Percentiles rank a stretch among this genome's conserved stretches.
phyloP scores from a whole-genome alignment of 208 protist genomes.

The Trypanosoma lewisi region DNA sequence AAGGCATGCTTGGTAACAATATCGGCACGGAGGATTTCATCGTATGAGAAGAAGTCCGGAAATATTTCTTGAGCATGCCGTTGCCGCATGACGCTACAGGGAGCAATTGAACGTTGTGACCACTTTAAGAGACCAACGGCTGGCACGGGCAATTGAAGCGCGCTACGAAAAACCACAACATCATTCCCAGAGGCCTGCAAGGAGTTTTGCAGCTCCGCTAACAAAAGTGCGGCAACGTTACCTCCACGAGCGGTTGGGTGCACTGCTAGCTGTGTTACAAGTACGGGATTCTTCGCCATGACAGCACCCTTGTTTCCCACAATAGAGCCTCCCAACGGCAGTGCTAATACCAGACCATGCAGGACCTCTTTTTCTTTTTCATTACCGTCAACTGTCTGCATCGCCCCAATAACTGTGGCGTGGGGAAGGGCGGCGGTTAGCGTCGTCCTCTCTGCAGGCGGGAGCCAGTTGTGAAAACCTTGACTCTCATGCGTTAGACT shows the following conservation, averaged over 20 bases:
- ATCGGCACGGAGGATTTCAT: constrained; percentile 64
- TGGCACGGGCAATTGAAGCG: constrained; percentile 35
- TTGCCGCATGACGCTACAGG: constrained; percentile 32
- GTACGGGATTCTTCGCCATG: background rate
- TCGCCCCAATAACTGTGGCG: constrained; percentile 23
- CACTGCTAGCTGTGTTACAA: constrained; percentile 40
- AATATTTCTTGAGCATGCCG: constrained; percentile 54
- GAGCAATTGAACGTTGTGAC: constrained; percentile 54
- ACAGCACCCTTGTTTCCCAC: background rate
- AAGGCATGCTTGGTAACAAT: constrained; percentile 63
- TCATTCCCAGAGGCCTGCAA: constrained; percentile 12
- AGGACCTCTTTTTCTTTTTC: constrained; percentile 33
- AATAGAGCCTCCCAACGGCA: constrained; percentile 28
- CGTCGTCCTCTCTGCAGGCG: constrained; percentile 15
- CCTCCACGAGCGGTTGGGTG: constrained; percentile 16
- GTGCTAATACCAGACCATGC: constrained; percentile 24
- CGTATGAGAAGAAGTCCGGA: constrained; percentile 71
- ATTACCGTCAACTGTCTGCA: constrained; percentile 20
- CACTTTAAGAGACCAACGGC: constrained; percentile 67
- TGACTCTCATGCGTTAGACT: constrained; percentile 12
- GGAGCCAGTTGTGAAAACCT: constrained; percentile 23
- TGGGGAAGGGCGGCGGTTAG: constrained; percentile 23
- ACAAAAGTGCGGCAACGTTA: constrained; percentile 37
- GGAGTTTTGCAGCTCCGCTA: constrained; percentile 24
- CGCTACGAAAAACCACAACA: constrained; percentile 49